Evolutionary conservation across 2,329 filamentous ascomycete species (phyloP), one percentile per base, ranked within the genome.

Genomic region (Massarina eburnea): DNA sequence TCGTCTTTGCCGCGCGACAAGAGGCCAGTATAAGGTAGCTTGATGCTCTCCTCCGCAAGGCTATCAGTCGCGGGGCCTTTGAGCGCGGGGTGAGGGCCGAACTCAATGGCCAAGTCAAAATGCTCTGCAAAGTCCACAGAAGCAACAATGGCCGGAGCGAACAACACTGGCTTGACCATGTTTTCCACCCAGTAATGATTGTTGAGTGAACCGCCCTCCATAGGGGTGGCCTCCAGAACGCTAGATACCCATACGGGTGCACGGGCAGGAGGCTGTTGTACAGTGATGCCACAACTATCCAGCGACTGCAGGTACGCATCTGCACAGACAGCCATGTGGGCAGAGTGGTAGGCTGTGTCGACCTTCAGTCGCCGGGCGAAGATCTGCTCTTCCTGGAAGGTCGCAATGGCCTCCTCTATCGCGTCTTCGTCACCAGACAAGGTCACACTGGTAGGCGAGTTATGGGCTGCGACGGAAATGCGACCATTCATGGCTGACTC

Each of bases 81-180:
- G 6, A 79, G 63, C 3, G 72, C 69, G 0, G 75, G 70, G 48
- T 78, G 75, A 1, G 75, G 73, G 0, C 76, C 76, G 6, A 78
- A 53, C 43, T 78, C 76, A 3, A 78, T 55, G n/a, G 57, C 70
- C 12, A 71, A 57, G 41, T 73, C 70, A 21, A 72, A 65, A 0
- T 57, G 42, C 0, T 58, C 61, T 12, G 37, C 36, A 1, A 47
- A 37, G 3, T 46, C 33, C 1, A 70, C 12, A 0, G 70, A 54
- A 12, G 39, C 32, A 6, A 40, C 33, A 0, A 76, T 37, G 2
- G 75, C 76, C 32, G 73, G 65, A 12, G 62, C 56, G 46, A 79
- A 78, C 1, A 73, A 51, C 0, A 79, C 76, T 1, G 76, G 63
- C 8, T 67, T 59, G 1, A 63, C 52, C 73, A 79, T 72, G 51